Evolutionary conservation across 2,329 filamentous ascomycete species (phyloP), one percentile per base, ranked within the genome.

Genomic region (Nemania sp.): DNA sequence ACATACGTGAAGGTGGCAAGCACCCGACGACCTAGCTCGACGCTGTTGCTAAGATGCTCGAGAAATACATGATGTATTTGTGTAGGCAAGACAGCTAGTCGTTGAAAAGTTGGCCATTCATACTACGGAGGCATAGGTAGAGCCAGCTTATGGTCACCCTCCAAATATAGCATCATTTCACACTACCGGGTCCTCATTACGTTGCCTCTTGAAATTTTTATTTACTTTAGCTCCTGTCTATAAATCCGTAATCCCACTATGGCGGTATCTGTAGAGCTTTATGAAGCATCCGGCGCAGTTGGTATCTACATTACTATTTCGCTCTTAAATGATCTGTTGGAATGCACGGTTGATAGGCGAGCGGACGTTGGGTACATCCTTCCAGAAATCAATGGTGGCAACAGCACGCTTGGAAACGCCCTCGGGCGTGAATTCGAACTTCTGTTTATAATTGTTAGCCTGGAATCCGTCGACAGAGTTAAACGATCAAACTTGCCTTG

Each of bases 371-470:
- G 92, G 86, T 35, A 91, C 89, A 74, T 91, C 92, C 92, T 98
- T 98, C 92, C 94, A 99, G 90, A 98, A 99, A 81, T 98, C 90
- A 78, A 98, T 86, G 72, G 96, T 99, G 75, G 92, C 91, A 72
- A 93, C 82, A 69, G 95, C 96, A 77, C 96, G 94, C 92, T 98
- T 98, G 85, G 93, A 87, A 81, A 99, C 92, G 74, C 96, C 96
- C 84, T 97, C 95, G 62, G 96, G 93, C 57, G 95, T 99, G 87
- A 99, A 98, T 84, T 98, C 96, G 85, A 99, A 99, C 89, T 98
- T 98, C 92, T 97, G 77, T 77, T 63, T 79, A 59, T 65, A 26
- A 58, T 75, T 77, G 79, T 85, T 79, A 86, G 79, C 24, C 49
- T 10, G 20, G 32, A 67, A 51, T 60, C 74, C 67, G 72, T 58